Evolutionary conservation across 2,329 filamentous ascomycete genomes (phyloP).

Genomic region (Sporothrix sp.): DNA sequence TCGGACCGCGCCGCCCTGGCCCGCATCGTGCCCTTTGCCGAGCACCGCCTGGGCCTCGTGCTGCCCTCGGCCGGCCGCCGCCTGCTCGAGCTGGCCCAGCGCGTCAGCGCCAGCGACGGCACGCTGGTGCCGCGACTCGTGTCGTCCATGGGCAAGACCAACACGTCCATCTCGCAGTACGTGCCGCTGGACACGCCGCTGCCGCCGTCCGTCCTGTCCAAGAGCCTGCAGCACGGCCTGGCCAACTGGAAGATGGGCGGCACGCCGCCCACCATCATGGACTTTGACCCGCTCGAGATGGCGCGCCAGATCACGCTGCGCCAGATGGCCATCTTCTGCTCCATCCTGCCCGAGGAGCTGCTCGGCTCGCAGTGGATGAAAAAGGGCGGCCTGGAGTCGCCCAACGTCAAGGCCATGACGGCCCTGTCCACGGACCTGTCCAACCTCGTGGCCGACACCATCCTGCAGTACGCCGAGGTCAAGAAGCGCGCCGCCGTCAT

Average conservation of each 20-base stretch:
- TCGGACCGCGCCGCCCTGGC: conserved; percentile 67
- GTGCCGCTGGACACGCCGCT: conserved; percentile 61
- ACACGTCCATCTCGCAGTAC: conserved; percentile 61
- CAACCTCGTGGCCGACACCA: conserved; percentile 86
- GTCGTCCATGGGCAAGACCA: conserved; percentile 82
- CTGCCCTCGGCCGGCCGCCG: conserved; percentile 71
- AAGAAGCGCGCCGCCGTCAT: conserved; percentile 86
- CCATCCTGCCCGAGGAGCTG: conserved; percentile 85
- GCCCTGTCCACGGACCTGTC: conserved; percentile 84
- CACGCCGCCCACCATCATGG: conserved; percentile 63
- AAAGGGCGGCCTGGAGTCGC: conserved; percentile 65
- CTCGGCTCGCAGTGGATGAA: conserved; percentile 92
- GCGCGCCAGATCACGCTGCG: conserved; percentile 88
- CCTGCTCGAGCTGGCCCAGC: conserved; percentile 68
- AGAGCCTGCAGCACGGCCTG: conserved; percentile 64
- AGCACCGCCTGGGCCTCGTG: conserved; percentile 54
- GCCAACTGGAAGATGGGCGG: conserved; percentile 62
- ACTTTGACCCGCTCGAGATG: conserved; percentile 85
- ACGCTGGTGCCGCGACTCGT: conserved; percentile 73
- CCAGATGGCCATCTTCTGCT: conserved; percentile 83
- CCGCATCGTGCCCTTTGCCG: conserved; percentile 71
- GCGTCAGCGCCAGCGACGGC: conserved; percentile 61
- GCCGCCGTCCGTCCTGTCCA: conserved; percentile 60
- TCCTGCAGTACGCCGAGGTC: conserved; percentile 75
- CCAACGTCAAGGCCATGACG: conserved; percentile 91